phyloP scores from a whole-genome alignment of 2,329 filamentous ascomycete species.

The Fusarium sp. region DNA sequence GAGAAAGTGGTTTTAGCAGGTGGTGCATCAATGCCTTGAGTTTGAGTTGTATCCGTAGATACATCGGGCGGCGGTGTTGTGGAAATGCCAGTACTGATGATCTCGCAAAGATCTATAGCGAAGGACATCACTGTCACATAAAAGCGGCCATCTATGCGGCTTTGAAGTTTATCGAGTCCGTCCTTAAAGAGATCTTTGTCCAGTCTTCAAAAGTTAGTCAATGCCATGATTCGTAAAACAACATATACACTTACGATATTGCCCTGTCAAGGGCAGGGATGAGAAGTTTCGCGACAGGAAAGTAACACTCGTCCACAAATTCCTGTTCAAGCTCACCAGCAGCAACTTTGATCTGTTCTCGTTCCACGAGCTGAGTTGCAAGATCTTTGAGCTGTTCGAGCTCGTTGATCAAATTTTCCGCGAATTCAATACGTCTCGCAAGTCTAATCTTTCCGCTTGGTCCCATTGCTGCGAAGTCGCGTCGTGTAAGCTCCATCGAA shows the following conservation, averaged over 20 bases:
- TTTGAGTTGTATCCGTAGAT: constrained; percentile 45
- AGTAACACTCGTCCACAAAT: constrained; percentile 91
- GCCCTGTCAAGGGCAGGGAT: constrained; percentile 84
- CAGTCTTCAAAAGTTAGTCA: constrained; percentile 64
- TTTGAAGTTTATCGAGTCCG: constrained; percentile 63
- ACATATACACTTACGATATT: constrained; percentile 73
- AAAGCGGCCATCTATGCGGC: constrained; percentile 65
- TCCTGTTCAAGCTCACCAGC: constrained; percentile 80
- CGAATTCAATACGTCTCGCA: constrained; percentile 88
- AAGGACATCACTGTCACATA: constrained; percentile 71
- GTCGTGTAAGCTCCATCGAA: constrained; percentile 94
- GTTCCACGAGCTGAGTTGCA: constrained; percentile 76
- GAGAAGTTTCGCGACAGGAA: constrained; percentile 84
- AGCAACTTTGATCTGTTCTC: constrained; percentile 82
- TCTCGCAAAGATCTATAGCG: constrained; percentile 66
- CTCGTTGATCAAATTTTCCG: constrained; percentile 78
- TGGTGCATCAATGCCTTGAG: constrained; percentile 60
- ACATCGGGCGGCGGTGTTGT: constrained; percentile 50
- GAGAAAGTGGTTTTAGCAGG: constrained; percentile 64
- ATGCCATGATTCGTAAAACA: constrained; percentile 33
- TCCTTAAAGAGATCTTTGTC: constrained; percentile 72
- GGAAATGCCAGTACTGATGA: constrained; percentile 67
- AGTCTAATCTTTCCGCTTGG: constrained; percentile 82
- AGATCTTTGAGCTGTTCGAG: constrained; percentile 80
- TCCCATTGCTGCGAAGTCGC: constrained; percentile 97